These are phyloP conservation scores for Dactylellina parvicollis DNA, from an alignment of 2,329 filamentous ascomycete species.

Conservation along the genomic window DNA sequence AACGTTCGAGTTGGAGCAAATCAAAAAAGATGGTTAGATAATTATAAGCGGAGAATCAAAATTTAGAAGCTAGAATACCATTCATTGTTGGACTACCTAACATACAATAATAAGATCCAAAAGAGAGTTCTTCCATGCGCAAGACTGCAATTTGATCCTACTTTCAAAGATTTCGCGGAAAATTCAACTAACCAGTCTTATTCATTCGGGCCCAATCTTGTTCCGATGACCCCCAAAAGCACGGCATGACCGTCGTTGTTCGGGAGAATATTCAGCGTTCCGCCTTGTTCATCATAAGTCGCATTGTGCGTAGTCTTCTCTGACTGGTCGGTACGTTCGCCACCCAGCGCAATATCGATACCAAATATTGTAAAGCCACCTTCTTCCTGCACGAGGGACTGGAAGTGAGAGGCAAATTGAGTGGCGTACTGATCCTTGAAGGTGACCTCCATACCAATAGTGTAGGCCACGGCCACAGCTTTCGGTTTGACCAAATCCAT, in stretches of 20 bases:
- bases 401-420: conserved; percentile 21
- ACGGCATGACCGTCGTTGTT: conserved; percentile 20
- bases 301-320: conserved; percentile 29
- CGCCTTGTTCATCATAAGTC: conserved; percentile 11
- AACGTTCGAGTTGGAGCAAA: conserved; percentile 19
- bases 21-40: background rate
- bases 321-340: background rate
- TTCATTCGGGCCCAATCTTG: background rate
- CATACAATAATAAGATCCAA: background rate
- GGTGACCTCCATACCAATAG: conserved; percentile 13
- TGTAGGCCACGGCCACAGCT: conserved; percentile 10
- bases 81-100: no score
- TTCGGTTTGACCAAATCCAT: conserved; percentile 19
- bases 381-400: background rate
- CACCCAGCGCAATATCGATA: conserved; percentile 12
- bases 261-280: conserved; percentile 6
- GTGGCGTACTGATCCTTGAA: conserved; percentile 20
- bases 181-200: no score
- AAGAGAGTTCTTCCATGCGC: background rate
- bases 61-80: no score
- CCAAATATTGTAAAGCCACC: conserved; percentile 25
- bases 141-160: no score
- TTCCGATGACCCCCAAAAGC: conserved; percentile 16
- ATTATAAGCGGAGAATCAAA: no score
- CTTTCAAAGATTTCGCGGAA: no score